Evolutionary conservation across 1,139 yeast genomes (phyloP).

Genomic region (Candida albicans): DNA sequence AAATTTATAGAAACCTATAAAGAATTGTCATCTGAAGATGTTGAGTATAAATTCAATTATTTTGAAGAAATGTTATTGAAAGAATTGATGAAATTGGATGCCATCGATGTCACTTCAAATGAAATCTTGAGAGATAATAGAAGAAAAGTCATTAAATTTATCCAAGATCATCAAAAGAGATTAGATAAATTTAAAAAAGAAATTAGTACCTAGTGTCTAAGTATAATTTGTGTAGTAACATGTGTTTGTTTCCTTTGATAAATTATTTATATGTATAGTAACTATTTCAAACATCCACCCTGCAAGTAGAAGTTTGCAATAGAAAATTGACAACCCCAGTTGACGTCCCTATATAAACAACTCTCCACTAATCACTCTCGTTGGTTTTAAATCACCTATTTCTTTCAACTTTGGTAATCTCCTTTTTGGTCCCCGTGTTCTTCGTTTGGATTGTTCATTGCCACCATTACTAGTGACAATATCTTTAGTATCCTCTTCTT

Average conservation of each 20-base stretch:
- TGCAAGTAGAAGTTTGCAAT: too few relatives aligned
- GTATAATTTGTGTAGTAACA: too few relatives aligned
- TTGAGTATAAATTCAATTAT: conserved; percentile 54
- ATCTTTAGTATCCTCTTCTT: conserved; percentile 12
- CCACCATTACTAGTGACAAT: conserved; percentile 30
- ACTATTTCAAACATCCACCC: too few relatives aligned
- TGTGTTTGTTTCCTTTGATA: too few relatives aligned
- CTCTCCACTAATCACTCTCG: conserved; percentile 36
- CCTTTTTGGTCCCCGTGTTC: conserved; percentile 77
- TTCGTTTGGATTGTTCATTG: conserved; percentile 56
- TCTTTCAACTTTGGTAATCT: conserved; percentile 41
- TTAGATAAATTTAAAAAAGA: conserved; percentile 55
- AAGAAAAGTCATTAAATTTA: conserved; percentile 56
- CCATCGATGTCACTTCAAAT: conserved; percentile 54
- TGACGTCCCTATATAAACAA: conserved; percentile 22
- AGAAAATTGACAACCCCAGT: too few relatives aligned
- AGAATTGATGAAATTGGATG: conserved; percentile 64
- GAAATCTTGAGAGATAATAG: conserved; percentile 56
- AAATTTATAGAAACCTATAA: conserved; percentile 36
- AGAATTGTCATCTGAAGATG: conserved; percentile 36
- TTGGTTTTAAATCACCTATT: conserved; percentile 27
- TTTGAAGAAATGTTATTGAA: conserved; percentile 69
- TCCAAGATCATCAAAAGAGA: conserved; percentile 60
- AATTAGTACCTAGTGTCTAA: conserved; percentile 11
- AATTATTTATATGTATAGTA: too few relatives aligned